These are phyloP conservation scores for Lactifluus pinguis DNA, from an alignment of 768 basidiomycete genomes.

Conservation along the genomic window DNA sequence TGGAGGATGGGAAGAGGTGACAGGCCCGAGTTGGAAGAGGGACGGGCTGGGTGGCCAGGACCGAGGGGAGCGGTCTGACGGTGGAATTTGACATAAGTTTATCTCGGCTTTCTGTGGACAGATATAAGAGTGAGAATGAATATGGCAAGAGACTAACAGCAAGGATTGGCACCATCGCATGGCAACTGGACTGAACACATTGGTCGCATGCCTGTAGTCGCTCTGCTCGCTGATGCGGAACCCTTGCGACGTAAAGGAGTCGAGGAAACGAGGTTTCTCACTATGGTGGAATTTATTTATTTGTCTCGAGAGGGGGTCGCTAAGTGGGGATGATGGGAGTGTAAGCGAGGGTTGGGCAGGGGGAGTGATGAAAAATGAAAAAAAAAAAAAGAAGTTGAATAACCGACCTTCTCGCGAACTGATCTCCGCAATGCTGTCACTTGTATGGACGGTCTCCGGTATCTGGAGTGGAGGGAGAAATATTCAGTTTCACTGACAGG, in stretches of 20 bases:
- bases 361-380: no score
- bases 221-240: no score
- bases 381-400: no score
- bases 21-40: background rate
- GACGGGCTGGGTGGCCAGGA: background rate
- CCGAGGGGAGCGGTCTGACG: constrained; percentile 24
- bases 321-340: constrained; percentile 23
- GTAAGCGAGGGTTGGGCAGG: background rate
- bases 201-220: constrained; percentile 56
- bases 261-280: no score
- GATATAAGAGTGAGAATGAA: no score
- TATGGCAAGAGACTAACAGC: constrained; percentile 42
- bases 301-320: constrained; percentile 79
- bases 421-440: constrained; percentile 22
- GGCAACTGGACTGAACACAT: constrained; percentile 68
- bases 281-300: constrained; percentile 30
- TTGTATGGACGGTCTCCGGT: no score
- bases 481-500: no score
- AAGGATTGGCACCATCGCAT: constrained; percentile 74
- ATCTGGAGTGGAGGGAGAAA: no score
- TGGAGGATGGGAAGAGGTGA: constrained; percentile 6
- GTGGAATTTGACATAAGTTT: constrained; percentile 77
- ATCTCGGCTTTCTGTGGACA: constrained; percentile 40
- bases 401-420: constrained; percentile 72
- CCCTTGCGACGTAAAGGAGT: no score